A percentile compares a stretch with the other conserved stretches of the same genome.
These are phyloP conservation scores for Houttuynia cordata DNA, from an alignment of 164 flowering plant species.

Conservation along the genomic window DNA sequence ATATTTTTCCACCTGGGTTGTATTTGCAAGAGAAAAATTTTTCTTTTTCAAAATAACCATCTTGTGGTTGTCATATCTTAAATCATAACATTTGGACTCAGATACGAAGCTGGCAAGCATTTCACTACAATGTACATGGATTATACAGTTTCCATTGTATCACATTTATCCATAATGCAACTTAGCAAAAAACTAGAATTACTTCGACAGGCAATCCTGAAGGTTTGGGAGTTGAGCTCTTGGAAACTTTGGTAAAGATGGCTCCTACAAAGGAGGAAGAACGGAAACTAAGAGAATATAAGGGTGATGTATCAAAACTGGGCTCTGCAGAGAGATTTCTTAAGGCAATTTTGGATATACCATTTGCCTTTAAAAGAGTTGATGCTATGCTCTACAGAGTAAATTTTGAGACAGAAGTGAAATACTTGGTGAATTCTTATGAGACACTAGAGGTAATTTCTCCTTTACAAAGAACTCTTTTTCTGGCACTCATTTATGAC, in stretches of 20 bases:
- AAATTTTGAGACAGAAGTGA: constrained; percentile 81
- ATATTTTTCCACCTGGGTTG: no score
- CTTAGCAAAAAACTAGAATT: not conserved
- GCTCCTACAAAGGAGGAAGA: constrained; percentile 99
- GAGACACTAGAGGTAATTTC: constrained; percentile 73
- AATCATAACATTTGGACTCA: no score
- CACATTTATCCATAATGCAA: not conserved
- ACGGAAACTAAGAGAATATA: constrained; percentile 71
- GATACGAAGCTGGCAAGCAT: no score
- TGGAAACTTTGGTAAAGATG: constrained; percentile 95
- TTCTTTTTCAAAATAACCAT: no score
- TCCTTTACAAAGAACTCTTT: not conserved
- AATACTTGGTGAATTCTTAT: constrained; percentile 68
- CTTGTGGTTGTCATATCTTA: no score
- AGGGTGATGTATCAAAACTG: constrained; percentile 64
- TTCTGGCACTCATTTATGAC: not conserved
- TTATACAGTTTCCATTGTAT: no score
- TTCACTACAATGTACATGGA: no score
- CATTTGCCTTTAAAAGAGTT: constrained; percentile 91
- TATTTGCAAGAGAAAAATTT: no score
- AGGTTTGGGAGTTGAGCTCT: constrained; percentile 76
- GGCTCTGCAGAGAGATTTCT: constrained; percentile 94
- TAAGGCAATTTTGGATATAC: constrained; percentile 72
- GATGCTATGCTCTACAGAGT: constrained; percentile 94
- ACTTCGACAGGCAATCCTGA: constrained; percentile 63